Base-by-base conservation (phyloP, 73 alveolate genomes). In the Paramecium tetraurelia region DNA sequence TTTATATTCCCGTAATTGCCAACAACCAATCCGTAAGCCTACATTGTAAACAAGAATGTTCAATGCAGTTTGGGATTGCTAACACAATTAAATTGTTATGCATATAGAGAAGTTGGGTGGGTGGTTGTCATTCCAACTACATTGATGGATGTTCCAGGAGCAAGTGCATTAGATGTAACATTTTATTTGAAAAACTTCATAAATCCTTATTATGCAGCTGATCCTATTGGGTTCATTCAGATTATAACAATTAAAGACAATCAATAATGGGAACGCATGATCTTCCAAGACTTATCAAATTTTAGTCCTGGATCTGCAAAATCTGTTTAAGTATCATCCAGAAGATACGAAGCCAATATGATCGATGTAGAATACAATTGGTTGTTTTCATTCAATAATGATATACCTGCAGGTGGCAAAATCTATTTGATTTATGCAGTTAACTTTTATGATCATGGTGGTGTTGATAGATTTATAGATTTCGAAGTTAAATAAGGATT, bases 71-170 rank as follows among this genome's bases (percentile, higher is more conserved):
- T 80, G n/a, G 90, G 90, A 18, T 43, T 80, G 18, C 18, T 22
- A 2, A 41, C 22, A 10, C 16, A 59, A 44, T 80, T 31, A 44
- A 80, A 33, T 43, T 80, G 90, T 48, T 80, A 80, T 80, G 90
- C 90, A 38, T 80, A 80, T 80, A 80, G 75, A 46, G 90, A 80
- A 80, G 70, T 80, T 8, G 90, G 90, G 7, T 80, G 90, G 90
- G 75, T 80, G n/a, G 70, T 80, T 24, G 57, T 80, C 4, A 44
- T 44, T 24, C 46, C 46, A 41, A 27, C 35, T 21, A 2, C 46
- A 43, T 24, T 31, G 27, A 31, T 63, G 24, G 35, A 46, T 21
- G 20, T 80, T 7, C 90, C 90, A 8, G 76, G 46, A 41, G 18
- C 90, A 80, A 35, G 76, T 31, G 71, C 90, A 10, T 10, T 80